These are phyloP conservation scores for Lachancea meyersii DNA, from an alignment of 805 yeast species.

Conservation along the genomic window DNA sequence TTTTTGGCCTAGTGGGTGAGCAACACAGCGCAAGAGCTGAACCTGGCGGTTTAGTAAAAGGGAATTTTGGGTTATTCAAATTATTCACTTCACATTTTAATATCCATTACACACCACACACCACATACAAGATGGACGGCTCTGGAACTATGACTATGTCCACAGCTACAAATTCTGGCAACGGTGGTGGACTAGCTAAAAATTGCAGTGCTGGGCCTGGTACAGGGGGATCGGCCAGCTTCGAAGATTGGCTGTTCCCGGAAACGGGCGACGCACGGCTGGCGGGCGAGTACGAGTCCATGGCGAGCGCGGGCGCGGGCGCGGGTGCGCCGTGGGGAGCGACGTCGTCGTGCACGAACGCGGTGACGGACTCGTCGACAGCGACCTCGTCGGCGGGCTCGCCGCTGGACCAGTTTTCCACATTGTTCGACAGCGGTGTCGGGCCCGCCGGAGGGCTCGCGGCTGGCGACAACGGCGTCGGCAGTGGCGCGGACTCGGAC, in stretches of 20 bases:
- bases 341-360: no score
- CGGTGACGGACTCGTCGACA: conserved; percentile 3
- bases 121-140: not conserved
- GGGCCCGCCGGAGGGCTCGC: conserved; percentile 1
- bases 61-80: not conserved
- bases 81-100: not conserved
- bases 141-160: conserved; percentile 4
- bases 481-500: conserved; percentile 6
- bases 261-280: not conserved
- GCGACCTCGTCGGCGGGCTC: conserved; percentile 11
- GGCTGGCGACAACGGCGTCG: not conserved
- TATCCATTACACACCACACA: not conserved
- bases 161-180: not conserved
- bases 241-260: conserved; percentile 11
- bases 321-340: not conserved
- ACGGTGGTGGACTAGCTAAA: not conserved
- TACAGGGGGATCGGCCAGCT: no score
- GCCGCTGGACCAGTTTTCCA: conserved; percentile 10
- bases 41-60: not conserved
- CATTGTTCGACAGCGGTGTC: conserved; percentile 10
- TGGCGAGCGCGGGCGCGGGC: not conserved
- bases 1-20: not conserved
- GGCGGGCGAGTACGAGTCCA: conserved; percentile 5
- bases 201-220: not conserved
- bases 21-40: not conserved